Evolutionary conservation across 2,329 filamentous ascomycete genomes (phyloP).

Genomic region (Penicillium expansum): DNA sequence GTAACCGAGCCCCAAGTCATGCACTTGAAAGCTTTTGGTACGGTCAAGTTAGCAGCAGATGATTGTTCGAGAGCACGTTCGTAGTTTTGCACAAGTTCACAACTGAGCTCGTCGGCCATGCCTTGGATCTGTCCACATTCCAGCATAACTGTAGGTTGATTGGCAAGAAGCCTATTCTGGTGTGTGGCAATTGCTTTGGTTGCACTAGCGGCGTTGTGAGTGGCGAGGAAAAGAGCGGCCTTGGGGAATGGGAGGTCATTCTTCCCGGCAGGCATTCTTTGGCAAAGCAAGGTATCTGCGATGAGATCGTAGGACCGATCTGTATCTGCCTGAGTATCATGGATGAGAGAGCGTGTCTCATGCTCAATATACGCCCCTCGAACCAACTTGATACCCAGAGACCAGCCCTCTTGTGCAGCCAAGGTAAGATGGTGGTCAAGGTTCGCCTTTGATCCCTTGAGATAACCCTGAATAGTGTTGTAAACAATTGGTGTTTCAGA

Average conservation of each 20-base stretch:
- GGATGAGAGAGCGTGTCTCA: slow-evolving; percentile 37
- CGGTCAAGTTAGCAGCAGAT: slow-evolving; percentile 30
- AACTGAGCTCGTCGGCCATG: slow-evolving; percentile 84
- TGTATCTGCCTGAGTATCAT: slow-evolving; percentile 40
- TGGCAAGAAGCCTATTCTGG: slow-evolving; percentile 38
- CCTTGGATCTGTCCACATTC: slow-evolving; percentile 78
- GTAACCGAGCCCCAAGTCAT: slow-evolving; percentile 54
- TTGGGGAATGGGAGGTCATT: slow-evolving; percentile 19
- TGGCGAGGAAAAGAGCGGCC: slow-evolving; percentile 52
- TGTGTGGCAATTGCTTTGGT: slow-evolving; percentile 42
- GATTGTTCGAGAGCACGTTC: slow-evolving; percentile 17
- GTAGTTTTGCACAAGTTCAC: slow-evolving; percentile 43
- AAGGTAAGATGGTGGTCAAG: slow-evolving; percentile 40
- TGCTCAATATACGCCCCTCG: slow-evolving; percentile 47
- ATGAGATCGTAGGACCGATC: slow-evolving; percentile 51
- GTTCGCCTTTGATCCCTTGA: slow-evolving; percentile 43
- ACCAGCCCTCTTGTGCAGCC: slow-evolving; percentile 42
- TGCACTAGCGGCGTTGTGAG: slow-evolving; percentile 51
- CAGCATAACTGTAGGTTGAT: slow-evolving; percentile 39
- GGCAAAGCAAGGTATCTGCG: slow-evolving; percentile 47
- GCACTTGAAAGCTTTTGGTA: slow-evolving; percentile 51
- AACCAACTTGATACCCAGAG: slow-evolving; percentile 46
- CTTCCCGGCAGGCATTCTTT: slow-evolving; percentile 36
- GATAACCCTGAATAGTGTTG: slow-evolving; percentile 48
- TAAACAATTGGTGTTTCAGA: slow-evolving; percentile 35